Evolutionary conservation across 331 rosid genomes (phyloP), one percentile per base, ranked within the genome.

Genomic region (Quercus phellos): DNA sequence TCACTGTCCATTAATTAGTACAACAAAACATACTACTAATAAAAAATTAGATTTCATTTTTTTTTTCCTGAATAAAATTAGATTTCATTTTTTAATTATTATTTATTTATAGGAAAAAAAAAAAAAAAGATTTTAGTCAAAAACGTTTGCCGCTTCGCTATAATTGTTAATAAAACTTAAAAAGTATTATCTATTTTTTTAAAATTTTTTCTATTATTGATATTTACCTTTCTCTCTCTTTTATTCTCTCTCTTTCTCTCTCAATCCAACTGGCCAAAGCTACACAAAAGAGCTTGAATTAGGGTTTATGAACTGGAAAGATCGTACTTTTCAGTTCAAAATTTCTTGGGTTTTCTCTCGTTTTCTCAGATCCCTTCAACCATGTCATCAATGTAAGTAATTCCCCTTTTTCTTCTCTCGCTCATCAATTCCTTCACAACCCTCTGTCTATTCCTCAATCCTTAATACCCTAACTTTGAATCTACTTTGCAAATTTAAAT

Each of bases 371-470:
- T 74, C 82, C 77, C 80, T 38, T 30, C 56, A 13, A 6, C 51
- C 60, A 27, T 72, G 26, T 32, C 66, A 70, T 74, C 85, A 74
- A 72, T 81, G 90, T 85, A 88, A 88, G 90, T 79, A 46, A n/a
- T 68, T 74, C 72, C 50, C 72, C 72, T 56, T 38, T 38, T 38
- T 38, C 51, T 70, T 55, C 24, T 72, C 34, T 55, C 8, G 27
- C 5, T 79, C 74, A 2, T 77, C 77, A 38, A 82, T 38, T 76
- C 60, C 63, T 58, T 78, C 55, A 19, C 6, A 29, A n/a, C 32
- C 69, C 53, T 27, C 24, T 26, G 4, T 21, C 74, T 43, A 1
- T 60, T 32, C 53, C 17, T 63, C 42, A 64, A 63, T 74, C 67
- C 56, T 17, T 35, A 64, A 61, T 55, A 26, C 24, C 74, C 29